Conservation (phyloP, 768 basidiomycete genomes). For the Guyanaporus albipodus region DNA sequence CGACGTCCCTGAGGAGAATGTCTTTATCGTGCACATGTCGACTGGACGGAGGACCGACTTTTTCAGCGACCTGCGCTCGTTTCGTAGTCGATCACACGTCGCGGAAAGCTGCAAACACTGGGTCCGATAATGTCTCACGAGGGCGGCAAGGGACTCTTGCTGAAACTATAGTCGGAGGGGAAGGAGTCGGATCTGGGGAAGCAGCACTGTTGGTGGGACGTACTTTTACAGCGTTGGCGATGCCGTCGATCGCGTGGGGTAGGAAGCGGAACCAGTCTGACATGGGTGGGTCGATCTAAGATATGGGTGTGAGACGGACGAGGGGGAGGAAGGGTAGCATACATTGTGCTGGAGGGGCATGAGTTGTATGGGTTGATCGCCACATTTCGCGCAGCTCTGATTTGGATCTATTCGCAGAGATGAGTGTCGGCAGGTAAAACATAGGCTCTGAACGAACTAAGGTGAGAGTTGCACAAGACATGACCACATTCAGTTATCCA, state of each 20-base stretch:
- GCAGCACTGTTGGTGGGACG: background rate
- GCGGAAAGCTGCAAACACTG: slow-evolving; percentile 46
- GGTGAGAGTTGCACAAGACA: slow-evolving; percentile 79
- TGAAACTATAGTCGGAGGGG: slow-evolving; percentile 54
- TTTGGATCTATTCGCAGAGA: slow-evolving; percentile 49
- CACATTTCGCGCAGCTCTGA: slow-evolving; percentile 73
- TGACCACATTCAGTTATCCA: slow-evolving; percentile 91
- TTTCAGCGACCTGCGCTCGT: slow-evolving; percentile 46
- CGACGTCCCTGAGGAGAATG: slow-evolving; percentile 40
- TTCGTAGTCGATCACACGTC: slow-evolving; percentile 31
- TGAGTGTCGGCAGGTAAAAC: too few relatives aligned
- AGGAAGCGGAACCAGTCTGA: slow-evolving; percentile 74
- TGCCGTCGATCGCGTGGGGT: slow-evolving; percentile 55
- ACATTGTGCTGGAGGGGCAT: slow-evolving; percentile 74
- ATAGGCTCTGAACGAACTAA: slow-evolving; percentile 53
- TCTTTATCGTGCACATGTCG: slow-evolving; percentile 4
- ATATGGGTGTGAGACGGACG: background rate
- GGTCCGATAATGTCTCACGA: slow-evolving; percentile 59
- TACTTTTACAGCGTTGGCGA: slow-evolving; percentile 69
- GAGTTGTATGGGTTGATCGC: slow-evolving; percentile 58
- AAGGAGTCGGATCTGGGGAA: background rate
- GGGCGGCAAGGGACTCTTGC: slow-evolving; percentile 66
- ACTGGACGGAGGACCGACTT: slow-evolving; percentile 38
- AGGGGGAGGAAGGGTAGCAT: slow-evolving; percentile 21
- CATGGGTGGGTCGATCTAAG: slow-evolving; percentile 77